phyloP scores from a whole-genome alignment of 169 alveolate species.

The Besnoitia besnoiti region DNA sequence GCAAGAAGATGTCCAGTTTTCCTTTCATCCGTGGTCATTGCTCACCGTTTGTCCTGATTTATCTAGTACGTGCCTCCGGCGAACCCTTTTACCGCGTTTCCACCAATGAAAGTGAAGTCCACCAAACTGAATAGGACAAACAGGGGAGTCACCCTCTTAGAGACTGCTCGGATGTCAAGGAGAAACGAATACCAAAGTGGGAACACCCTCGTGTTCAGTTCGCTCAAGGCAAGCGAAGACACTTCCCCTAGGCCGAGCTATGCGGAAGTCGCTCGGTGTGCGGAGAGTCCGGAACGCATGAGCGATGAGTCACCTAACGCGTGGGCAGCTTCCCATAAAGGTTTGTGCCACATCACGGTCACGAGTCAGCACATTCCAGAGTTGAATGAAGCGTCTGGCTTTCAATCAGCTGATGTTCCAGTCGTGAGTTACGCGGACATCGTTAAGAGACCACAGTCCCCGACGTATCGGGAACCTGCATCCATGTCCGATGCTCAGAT shows the following conservation, averaged over 20 bases:
- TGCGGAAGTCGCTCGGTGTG: background rate
- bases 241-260: background rate
- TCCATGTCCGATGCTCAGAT: background rate
- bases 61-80: background rate
- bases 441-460: background rate
- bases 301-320: background rate
- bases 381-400: no score
- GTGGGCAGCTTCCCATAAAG: background rate
- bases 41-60: background rate
- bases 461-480: background rate
- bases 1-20: background rate
- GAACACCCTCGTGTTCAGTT: background rate
- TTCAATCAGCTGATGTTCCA: background rate
- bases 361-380: no score
- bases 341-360: background rate
- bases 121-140: background rate
- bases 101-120: background rate
- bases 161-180: background rate
- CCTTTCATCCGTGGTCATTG: background rate
- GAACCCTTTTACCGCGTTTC: background rate
- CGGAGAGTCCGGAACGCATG: background rate
- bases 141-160: background rate
- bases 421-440: background rate
- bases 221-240: background rate
- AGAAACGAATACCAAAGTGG: background rate